Evolutionary conservation across 2,329 filamentous ascomycete genomes (phyloP), one percentile per base, ranked within the genome.

Genomic region (Aspergillus tanneri): DNA sequence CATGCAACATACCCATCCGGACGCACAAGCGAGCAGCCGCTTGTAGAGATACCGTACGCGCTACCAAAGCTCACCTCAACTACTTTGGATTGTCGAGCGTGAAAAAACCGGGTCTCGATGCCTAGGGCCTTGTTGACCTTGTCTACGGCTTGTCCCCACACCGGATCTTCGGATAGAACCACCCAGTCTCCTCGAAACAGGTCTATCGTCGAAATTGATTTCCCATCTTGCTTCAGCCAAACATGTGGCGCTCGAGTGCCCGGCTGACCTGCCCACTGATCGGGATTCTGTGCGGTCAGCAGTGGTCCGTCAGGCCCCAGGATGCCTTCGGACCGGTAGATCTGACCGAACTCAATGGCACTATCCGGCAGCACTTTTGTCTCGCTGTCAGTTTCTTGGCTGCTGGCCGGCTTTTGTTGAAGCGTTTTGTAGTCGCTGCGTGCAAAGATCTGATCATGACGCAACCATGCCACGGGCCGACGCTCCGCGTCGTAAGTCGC

Each of bases 401-500:
- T 44, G 6, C 35, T 25, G 10, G 44, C 40, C 40, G 28, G 32
- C 7, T 46, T 34, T 10, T 27, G 21, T 30, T 50, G 47, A 5
- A 56, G 44, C 0, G 52, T 32, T 19, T 60, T 59, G 21, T 54
- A 62, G 25, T 62, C 60, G 2, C 50, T 43, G n/a, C 60, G 55
- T 9, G 49, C 53, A 34, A 62, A 62, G 24, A 61, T 60, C 38
- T 62, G 58, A 19, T 61, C 56, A 43, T 62, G 57, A 14, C 60
- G 53, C 18, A 58, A 38, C 16, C 41, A 35, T 10, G 56, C 71
- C 7, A 70, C 63, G 1, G 71, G 66, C 5, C 63, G 57, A 4
- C 73, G 60, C 54, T 77, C 74, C 0, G 36, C 44, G 10, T 70
- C 62, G 42, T 76, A 76, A 0, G 71, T 72, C 2, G 65, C 59